Conservation (phyloP, 768 basidiomycete genomes). For the Suillus decipiens region DNA sequence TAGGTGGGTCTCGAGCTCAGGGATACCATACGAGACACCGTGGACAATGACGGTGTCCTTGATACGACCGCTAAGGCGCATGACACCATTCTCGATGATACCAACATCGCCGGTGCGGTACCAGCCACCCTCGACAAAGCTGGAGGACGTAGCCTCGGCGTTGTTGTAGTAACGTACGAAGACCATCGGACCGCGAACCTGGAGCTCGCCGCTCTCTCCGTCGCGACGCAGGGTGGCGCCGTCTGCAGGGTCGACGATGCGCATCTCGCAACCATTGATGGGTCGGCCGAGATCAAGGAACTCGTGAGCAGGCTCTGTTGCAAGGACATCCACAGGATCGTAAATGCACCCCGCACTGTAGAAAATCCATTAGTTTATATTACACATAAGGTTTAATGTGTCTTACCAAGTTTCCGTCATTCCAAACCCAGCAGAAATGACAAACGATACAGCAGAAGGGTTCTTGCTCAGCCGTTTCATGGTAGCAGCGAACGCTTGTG, state of each 20-base stretch:
- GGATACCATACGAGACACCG: constrained; percentile 38
- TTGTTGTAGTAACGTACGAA: constrained; percentile 52
- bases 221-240: constrained; percentile 28
- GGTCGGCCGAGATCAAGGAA: constrained; percentile 41
- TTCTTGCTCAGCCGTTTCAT: constrained; percentile 29
- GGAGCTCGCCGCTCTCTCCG: constrained; percentile 41
- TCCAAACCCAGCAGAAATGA: constrained; percentile 35
- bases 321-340: constrained; percentile 29
- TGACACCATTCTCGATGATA: constrained; percentile 33
- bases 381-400: neutral
- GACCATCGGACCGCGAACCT: constrained; percentile 42
- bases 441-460: constrained; percentile 13
- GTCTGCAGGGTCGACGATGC: constrained; percentile 34
- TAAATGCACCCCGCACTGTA: constrained; percentile 42
- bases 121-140: constrained; percentile 55
- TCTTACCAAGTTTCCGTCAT: constrained; percentile 46
- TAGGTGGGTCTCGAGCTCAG: constrained; percentile 37
- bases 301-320: constrained; percentile 25
- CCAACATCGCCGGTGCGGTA: constrained; percentile 63
- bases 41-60: constrained; percentile 43
- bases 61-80: constrained; percentile 40
- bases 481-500: constrained; percentile 37
- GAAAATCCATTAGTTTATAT: neutral
- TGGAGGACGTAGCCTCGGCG: constrained; percentile 44
- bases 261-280: constrained; percentile 35